phyloP scores from a whole-genome alignment of 352 stramenopile genomes.

The Phytophthora rubi region DNA sequence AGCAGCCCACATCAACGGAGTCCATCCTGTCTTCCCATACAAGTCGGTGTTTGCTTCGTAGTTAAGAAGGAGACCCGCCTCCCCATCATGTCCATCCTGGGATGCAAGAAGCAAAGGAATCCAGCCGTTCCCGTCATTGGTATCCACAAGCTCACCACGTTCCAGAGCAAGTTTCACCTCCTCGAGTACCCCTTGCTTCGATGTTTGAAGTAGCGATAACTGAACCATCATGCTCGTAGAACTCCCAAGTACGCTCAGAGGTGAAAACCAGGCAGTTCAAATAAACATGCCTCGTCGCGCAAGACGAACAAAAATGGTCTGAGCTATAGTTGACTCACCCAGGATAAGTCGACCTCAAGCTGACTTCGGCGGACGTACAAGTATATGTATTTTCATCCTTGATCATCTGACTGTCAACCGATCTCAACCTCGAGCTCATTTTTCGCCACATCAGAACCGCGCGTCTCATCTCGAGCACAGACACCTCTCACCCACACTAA shows the following conservation, averaged over 20 bases:
- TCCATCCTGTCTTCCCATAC: conserved; percentile 11
- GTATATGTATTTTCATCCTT: not conserved
- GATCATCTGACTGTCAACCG: not conserved
- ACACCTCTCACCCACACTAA: conserved; percentile 3
- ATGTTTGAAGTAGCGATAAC: not conserved
- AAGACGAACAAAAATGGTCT: not conserved
- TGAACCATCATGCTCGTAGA: not conserved
- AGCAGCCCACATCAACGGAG: conserved; percentile 13
- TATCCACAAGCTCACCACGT: conserved; percentile 1
- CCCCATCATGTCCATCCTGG: not conserved
- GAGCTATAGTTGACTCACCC: not conserved
- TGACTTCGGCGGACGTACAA: not conserved
- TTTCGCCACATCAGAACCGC: not conserved
- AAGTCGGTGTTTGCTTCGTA: conserved; percentile 9
- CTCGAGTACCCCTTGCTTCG: not conserved
- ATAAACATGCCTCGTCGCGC: not conserved
- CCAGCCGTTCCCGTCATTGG: conserved; percentile 9
- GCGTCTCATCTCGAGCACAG: not conserved
- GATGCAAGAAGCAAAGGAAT: conserved; percentile 9
- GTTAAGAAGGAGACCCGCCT: conserved; percentile 6
- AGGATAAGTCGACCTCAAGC: not conserved
- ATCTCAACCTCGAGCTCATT: not conserved
- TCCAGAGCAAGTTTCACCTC: conserved; percentile 8
- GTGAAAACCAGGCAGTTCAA: not conserved
- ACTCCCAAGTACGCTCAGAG: not conserved